phyloP scores from a whole-genome alignment of 768 basidiomycete genomes.

The Hydnomerulius pinastri region DNA sequence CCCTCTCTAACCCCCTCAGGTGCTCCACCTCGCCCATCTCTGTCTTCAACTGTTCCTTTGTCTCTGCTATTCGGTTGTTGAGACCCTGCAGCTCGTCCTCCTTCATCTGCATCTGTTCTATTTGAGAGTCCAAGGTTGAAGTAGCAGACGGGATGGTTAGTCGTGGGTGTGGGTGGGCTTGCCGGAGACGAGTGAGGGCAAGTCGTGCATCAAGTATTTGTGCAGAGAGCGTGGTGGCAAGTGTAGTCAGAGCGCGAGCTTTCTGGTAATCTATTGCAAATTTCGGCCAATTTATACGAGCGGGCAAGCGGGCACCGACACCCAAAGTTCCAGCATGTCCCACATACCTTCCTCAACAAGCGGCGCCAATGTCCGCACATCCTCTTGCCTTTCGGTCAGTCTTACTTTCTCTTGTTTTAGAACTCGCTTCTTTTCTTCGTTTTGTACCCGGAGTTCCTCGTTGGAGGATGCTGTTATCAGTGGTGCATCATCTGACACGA shows the following conservation, averaged over 20 bases:
- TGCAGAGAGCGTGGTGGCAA: slow-evolving; percentile 63
- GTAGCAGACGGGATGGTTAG: slow-evolving; percentile 77
- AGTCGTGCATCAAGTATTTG: slow-evolving; percentile 84
- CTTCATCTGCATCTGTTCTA: slow-evolving; percentile 76
- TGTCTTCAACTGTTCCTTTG: slow-evolving; percentile 64
- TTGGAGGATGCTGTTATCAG: slow-evolving; percentile 82
- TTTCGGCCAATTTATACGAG: neutral
- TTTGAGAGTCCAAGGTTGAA: slow-evolving; percentile 71
- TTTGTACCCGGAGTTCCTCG: slow-evolving; percentile 56
- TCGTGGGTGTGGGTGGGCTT: slow-evolving; percentile 78
- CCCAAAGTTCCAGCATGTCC: neutral
- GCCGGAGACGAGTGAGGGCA: slow-evolving; percentile 75
- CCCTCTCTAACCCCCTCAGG: slow-evolving; percentile 64
- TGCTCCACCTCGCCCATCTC: slow-evolving; percentile 57
- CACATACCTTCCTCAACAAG: slow-evolving; percentile 67
- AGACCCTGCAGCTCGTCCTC: slow-evolving; percentile 62
- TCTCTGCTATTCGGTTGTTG: slow-evolving; percentile 49
- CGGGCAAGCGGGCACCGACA: neutral
- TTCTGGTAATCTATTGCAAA: slow-evolving; percentile 55
- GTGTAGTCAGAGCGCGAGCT: slow-evolving; percentile 51
- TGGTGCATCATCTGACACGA: slow-evolving; percentile 85
- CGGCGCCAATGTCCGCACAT: slow-evolving; percentile 64
- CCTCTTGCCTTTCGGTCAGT: slow-evolving; percentile 60
- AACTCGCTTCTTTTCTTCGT: slow-evolving; percentile 69
- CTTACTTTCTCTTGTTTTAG: slow-evolving; percentile 65